Evolutionary conservation across 495 filamentous ascomycete species (phyloP), one percentile per base, ranked within the genome.

Genomic region (Acidiella bohemica): DNA sequence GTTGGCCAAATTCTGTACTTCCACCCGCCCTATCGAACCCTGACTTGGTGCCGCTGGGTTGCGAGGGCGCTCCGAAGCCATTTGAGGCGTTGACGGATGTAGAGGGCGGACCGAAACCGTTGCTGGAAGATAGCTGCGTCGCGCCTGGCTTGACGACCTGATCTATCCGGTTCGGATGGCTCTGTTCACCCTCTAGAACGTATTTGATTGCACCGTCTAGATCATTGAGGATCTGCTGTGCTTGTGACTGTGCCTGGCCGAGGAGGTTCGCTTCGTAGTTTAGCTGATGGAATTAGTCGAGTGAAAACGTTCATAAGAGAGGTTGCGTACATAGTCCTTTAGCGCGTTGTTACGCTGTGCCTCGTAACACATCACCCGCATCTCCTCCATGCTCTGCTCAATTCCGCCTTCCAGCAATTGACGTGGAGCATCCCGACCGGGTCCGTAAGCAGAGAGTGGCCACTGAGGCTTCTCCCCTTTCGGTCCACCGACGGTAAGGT

Each of bases 351-450:
- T 16, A 3, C 70, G 66, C 23, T 60, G 51, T 6, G 66, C 65
- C 38, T 73, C 57, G 51, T 84, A 75, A 61, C 80, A 78, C 16
- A 73, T 68, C 11, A 86, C 36, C 38, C 84, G 70, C 35, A 86
- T 65, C 54, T 94, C 86, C 58, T 94, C 85, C 25, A 77, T 76
- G 51, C 83, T 88, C 49, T 83, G 75, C 58, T 94, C 86, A 16
- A 81, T 66, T n/a, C 70, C 65, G 5, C 84, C 84, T 14, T 82
- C 84, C 50, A 92, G 85, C 1, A 93, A 65, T 55, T 86, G 82
- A 10, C 71, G 70, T 1, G 85, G 85, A 1, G 76, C 76, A 38
- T 83, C 70, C 46, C 61, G 66, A 4, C 72, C 75, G 0, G 86
- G 84, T 5, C 72, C 79, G 58, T 87, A 94, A 26, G 75, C 68